phyloP scores from a whole-genome alignment of 257 asterid genomes.

The Ballota nigra region DNA sequence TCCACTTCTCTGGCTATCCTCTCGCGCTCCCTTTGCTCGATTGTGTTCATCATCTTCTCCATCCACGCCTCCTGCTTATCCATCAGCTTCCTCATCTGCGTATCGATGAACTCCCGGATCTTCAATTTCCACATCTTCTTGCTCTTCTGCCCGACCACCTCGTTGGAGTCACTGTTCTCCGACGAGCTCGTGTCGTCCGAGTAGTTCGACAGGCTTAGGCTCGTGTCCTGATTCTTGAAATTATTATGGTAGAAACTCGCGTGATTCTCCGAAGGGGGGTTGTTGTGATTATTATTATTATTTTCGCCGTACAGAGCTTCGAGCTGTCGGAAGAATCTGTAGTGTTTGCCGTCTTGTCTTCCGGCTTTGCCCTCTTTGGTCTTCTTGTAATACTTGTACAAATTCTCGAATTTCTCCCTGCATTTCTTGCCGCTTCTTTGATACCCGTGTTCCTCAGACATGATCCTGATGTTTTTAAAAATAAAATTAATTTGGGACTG shows the following conservation, averaged over 20 bases:
- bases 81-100: conserved; percentile 71
- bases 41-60: conserved; percentile 74
- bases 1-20: conserved; percentile 67
- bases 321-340: conserved; percentile 90
- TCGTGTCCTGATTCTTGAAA: conserved; percentile 42
- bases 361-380: conserved; percentile 95
- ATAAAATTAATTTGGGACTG: background rate
- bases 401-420: conserved; percentile 93
- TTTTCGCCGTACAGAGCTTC: conserved; percentile 91
- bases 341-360: conserved; percentile 94
- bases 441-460: conserved; percentile 89
- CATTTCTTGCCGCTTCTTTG: conserved; percentile 96
- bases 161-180: conserved; percentile 41
- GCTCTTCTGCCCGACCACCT: conserved; percentile 18
- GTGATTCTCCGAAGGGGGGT: conserved; percentile 33
- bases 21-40: conserved; percentile 80
- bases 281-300: background rate
- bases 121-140: conserved; percentile 66
- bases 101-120: conserved; percentile 67
- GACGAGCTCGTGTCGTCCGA: conserved; percentile 60
- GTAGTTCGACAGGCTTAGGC: conserved; percentile 75
- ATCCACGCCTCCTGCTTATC: conserved; percentile 85
- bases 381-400: conserved; percentile 96
- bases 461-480: conserved; percentile 48
- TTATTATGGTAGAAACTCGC: background rate